These are phyloP conservation scores for Microbotryum silenes-acaulis DNA, from an alignment of 1,284 basidiomycete genomes.

Conservation along the genomic window DNA sequence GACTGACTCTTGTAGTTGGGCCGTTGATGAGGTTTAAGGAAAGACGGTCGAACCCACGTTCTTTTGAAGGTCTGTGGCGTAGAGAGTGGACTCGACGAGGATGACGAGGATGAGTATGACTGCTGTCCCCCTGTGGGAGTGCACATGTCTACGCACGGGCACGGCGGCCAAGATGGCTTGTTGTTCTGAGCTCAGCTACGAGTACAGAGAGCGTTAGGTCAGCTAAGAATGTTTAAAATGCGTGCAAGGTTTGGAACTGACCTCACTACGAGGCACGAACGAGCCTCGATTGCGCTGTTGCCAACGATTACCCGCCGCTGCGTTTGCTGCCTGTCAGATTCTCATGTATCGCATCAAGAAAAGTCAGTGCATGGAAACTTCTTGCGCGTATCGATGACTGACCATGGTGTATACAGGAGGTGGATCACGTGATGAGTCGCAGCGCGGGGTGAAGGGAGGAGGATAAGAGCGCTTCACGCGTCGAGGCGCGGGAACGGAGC, in stretches of 20 bases:
- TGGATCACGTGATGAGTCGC: too few relatives aligned
- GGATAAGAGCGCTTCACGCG: too few relatives aligned
- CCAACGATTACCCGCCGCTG: slow-evolving; percentile 5
- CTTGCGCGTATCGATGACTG: too few relatives aligned
- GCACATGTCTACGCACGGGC: slow-evolving; percentile 1
- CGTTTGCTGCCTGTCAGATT: not conserved
- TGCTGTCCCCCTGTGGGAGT: not conserved
- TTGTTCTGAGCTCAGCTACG: slow-evolving; percentile 15
- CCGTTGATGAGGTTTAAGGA: slow-evolving; percentile 21
- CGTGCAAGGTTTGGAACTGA: not conserved
- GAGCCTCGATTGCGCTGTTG: slow-evolving; percentile 5
- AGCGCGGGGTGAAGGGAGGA: too few relatives aligned
- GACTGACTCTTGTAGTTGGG: slow-evolving; percentile 17
- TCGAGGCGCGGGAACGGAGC: too few relatives aligned
- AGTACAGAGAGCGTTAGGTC: too few relatives aligned
- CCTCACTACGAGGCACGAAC: slow-evolving; percentile 6
- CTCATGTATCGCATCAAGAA: too few relatives aligned
- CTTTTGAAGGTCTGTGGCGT: slow-evolving; percentile 21
- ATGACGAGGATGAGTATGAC: not conserved
- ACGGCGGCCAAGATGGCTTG: slow-evolving; percentile 21
- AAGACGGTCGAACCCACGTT: slow-evolving; percentile 26
- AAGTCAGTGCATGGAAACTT: too few relatives aligned
- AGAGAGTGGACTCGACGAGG: too few relatives aligned
- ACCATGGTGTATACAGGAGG: too few relatives aligned
- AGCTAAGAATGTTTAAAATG: too few relatives aligned